Conservation (phyloP, 768 basidiomycete genomes). For the Sutorius australiensis region DNA sequence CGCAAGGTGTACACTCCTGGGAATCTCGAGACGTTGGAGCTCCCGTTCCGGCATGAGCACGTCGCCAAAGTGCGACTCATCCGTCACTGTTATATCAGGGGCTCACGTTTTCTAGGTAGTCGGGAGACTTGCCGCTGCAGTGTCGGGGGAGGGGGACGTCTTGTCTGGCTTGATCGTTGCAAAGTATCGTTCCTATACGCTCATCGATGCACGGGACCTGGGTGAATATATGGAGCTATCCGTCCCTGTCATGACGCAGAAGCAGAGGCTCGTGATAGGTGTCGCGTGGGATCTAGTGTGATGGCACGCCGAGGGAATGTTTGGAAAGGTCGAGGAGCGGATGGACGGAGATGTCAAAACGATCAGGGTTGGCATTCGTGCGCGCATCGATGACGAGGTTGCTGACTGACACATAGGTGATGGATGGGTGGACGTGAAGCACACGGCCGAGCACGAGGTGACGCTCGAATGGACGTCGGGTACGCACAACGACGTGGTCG, state of each 20-base stretch:
- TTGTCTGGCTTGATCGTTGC: conserved; percentile 84
- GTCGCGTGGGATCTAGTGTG: conserved; percentile 89
- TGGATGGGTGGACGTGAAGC: conserved; percentile 85
- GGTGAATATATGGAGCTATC: conserved; percentile 85
- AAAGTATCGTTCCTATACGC: conserved; percentile 91
- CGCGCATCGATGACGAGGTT: not conserved
- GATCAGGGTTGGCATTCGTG: conserved; percentile 53
- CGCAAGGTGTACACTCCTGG: conserved; percentile 92
- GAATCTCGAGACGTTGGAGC: conserved; percentile 81
- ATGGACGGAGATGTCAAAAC: conserved; percentile 59
- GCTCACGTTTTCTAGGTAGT: conserved; percentile 58
- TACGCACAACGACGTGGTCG: conserved; percentile 95
- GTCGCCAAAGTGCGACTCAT: conserved; percentile 71
- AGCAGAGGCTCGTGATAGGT: conserved; percentile 73
- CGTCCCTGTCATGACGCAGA: conserved; percentile 78
- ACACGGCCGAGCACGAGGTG: conserved; percentile 66
- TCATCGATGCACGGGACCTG: conserved; percentile 86
- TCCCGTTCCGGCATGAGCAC: conserved; percentile 84
- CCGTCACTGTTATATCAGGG: not conserved
- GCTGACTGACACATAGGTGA: conserved; percentile 54
- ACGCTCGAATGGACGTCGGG: conserved; percentile 92
- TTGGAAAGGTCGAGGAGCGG: conserved; percentile 71
- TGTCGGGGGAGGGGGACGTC: conserved; percentile 63
- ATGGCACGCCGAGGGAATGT: conserved; percentile 97
- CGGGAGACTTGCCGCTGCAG: conserved; percentile 74